Conservation (phyloP, 495 filamentous ascomycete genomes). For the Penicillium antarcticum region DNA sequence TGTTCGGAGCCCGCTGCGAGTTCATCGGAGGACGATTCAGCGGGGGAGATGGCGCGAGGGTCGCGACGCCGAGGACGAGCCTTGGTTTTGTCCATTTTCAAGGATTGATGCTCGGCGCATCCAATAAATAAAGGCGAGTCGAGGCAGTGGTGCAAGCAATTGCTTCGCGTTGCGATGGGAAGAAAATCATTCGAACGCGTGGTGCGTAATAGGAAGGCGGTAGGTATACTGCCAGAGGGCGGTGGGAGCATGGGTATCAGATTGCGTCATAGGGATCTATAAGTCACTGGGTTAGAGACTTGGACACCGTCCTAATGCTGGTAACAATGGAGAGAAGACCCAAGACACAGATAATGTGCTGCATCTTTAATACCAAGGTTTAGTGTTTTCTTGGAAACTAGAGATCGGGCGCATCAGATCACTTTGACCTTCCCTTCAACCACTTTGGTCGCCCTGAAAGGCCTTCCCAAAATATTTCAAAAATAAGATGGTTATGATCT, state of each 20-base stretch:
- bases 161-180: not conserved
- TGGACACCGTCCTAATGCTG: too few species aligned
- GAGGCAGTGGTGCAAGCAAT: not conserved
- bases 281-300: not conserved
- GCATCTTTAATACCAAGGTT: too few species aligned
- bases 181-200: slow-evolving; percentile 12
- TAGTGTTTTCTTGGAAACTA: too few species aligned
- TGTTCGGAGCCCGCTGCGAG: slow-evolving; percentile 43
- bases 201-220: slow-evolving; percentile 12
- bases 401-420: too few species aligned
- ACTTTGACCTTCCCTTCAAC: too few species aligned
- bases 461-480: too few species aligned
- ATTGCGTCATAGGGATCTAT: slow-evolving; percentile 2
- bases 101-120: slow-evolving; percentile 2
- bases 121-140: slow-evolving; percentile 5
- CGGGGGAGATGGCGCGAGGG: slow-evolving; percentile 29
- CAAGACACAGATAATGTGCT: too few species aligned
- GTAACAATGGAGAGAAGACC: too few species aligned
- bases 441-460: too few species aligned
- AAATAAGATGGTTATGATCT: too few species aligned
- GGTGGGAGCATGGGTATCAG: not conserved
- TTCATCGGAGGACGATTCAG: slow-evolving; percentile 53
- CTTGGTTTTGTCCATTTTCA: slow-evolving; percentile 27
- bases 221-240: not conserved
- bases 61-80: slow-evolving; percentile 57